Evolutionary conservation across 2,329 filamentous ascomycete genomes (phyloP).

Genomic region (Arthrobotrys megalospora): DNA sequence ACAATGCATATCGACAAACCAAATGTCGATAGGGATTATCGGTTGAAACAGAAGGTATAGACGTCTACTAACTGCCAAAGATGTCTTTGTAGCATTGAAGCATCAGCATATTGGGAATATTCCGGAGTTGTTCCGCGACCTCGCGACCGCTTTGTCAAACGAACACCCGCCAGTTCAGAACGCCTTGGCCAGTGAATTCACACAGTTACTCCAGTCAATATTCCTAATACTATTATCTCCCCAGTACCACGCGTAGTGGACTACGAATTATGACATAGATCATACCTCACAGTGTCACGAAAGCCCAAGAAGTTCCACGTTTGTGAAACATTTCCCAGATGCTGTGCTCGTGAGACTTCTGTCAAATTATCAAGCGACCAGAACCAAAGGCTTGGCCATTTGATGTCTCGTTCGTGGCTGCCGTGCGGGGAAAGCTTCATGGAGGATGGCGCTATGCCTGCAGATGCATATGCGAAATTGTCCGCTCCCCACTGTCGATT

Average conservation of each 20-base stretch:
- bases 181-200: not conserved
- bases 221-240: too few relatives aligned
- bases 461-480: conserved; percentile 38
- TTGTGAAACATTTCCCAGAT: not conserved
- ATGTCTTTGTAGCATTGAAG: conserved; percentile 15
- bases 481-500: conserved; percentile 15
- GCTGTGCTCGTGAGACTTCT: conserved; percentile 12
- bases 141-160: not conserved
- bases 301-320: not conserved
- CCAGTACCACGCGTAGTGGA: too few relatives aligned
- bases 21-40: conserved; percentile 25
- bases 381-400: conserved; percentile 7
- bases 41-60: conserved; percentile 40
- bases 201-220: too few relatives aligned
- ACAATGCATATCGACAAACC: conserved; percentile 4
- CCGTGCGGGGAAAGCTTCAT: conserved; percentile 41
- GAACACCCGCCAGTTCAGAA: not conserved
- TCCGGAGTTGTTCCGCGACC: conserved; percentile 1
- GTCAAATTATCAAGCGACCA: conserved; percentile 28
- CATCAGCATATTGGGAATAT: not conserved
- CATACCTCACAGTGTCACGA: too few relatives aligned
- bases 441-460: conserved; percentile 3
- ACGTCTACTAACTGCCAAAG: conserved; percentile 10
- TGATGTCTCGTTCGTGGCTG: conserved; percentile 36
- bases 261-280: too few relatives aligned